Conservation (phyloP, 768 basidiomycete genomes). For the Kwoniella sp. region DNA sequence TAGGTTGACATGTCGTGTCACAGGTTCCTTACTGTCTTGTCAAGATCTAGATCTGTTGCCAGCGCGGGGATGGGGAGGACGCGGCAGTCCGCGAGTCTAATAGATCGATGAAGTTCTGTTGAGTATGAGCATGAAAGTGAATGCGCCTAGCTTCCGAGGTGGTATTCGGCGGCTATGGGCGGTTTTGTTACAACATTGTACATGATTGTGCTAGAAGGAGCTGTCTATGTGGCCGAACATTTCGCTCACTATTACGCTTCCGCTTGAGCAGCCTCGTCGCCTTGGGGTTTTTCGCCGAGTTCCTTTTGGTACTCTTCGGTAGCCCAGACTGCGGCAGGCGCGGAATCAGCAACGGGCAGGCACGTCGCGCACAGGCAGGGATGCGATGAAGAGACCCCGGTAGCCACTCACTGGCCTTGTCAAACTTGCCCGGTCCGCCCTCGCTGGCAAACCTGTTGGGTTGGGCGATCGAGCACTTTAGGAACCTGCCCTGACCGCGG, state of each 20-base stretch:
- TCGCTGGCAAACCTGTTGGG: conserved; percentile 68
- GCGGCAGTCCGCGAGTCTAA: conserved; percentile 15
- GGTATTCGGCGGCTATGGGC: no score
- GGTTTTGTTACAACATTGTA: conserved; percentile 16
- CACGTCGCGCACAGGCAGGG: not conserved
- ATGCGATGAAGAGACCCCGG: not conserved
- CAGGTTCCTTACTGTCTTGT: conserved; percentile 39
- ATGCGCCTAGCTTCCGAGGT: no score
- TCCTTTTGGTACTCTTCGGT: conserved; percentile 87
- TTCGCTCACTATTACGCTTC: conserved; percentile 10
- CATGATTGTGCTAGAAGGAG: not conserved
- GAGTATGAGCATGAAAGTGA: no score
- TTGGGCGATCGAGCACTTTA: conserved; percentile 65
- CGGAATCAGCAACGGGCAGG: conserved; percentile 10
- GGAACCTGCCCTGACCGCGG: conserved; percentile 63
- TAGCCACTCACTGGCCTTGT: conserved; percentile 43
- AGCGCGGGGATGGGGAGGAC: not conserved
- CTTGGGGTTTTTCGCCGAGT: conserved; percentile 63
- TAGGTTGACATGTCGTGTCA: not conserved
- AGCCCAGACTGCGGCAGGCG: conserved; percentile 73
- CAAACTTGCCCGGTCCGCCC: conserved; percentile 46
- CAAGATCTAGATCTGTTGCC: conserved; percentile 18
- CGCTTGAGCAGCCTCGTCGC: conserved; percentile 53
- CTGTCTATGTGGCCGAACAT: not conserved
- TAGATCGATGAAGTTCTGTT: no score